These are phyloP conservation scores for Populus tremula DNA, from an alignment of 345 rosid species.

Conservation along the genomic window DNA sequence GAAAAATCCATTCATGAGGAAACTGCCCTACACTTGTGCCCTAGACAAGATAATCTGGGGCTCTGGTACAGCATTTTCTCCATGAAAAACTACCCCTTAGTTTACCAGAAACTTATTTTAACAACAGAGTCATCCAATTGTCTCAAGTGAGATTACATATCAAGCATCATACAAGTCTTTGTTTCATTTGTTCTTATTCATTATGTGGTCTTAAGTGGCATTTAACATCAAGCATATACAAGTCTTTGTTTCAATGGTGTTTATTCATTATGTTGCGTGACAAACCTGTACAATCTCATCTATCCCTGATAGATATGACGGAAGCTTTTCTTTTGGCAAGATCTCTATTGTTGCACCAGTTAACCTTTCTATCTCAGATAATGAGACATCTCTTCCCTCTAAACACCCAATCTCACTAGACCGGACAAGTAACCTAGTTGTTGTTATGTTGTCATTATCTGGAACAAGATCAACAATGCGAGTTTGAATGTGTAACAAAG, in stretches of 20 bases:
- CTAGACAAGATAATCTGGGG: background rate
- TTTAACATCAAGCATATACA: slow-evolving; percentile 13
- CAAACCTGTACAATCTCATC: slow-evolving; percentile 88
- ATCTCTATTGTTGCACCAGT: slow-evolving; percentile 78
- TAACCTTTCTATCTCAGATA: slow-evolving; percentile 65
- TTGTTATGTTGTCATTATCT: slow-evolving; percentile 67
- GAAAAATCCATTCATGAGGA: background rate
- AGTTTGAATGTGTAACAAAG: slow-evolving; percentile 92
- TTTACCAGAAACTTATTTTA: background rate
- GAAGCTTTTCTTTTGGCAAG: slow-evolving; percentile 64
- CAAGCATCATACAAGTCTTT: background rate
- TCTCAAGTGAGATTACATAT: background rate
- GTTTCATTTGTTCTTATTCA: background rate
- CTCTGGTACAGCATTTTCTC: background rate
- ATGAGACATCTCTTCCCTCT: slow-evolving; percentile 80
- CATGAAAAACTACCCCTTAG: background rate
- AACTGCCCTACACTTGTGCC: background rate
- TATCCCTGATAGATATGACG: slow-evolving; percentile 49
- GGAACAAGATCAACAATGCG: slow-evolving; percentile 67
- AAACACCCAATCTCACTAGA: slow-evolving; percentile 73
- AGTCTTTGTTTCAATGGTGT: background rate
- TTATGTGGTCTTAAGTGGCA: background rate
- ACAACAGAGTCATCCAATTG: background rate
- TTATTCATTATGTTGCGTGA: slow-evolving; percentile 8
- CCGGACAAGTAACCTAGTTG: slow-evolving; percentile 72